Conservation (phyloP, 2,329 filamentous ascomycete genomes). For the Colletotrichum lindemuthianum region DNA sequence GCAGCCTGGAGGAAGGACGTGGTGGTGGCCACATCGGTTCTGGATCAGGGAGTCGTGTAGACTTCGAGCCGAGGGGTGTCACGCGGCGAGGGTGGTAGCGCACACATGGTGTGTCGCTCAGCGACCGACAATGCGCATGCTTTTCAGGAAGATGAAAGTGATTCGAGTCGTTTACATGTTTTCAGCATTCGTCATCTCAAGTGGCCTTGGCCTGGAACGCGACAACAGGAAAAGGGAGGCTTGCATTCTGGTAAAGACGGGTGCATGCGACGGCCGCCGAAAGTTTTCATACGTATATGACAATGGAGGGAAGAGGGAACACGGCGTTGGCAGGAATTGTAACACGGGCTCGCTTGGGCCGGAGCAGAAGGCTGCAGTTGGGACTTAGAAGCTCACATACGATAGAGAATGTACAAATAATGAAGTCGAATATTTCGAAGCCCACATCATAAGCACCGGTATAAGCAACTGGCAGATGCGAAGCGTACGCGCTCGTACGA, state of each 20-base stretch:
- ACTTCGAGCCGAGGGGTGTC: conserved; percentile 51
- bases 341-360: conserved; percentile 4
- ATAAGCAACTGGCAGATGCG: too few species aligned
- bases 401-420: conserved; percentile 36
- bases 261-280: background rate
- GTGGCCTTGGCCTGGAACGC: too few species aligned
- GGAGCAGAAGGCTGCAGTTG: conserved; percentile 17
- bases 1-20: conserved; percentile 66
- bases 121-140: too few species aligned
- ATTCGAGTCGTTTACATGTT: background rate
- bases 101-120: background rate
- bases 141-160: too few species aligned
- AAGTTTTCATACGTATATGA: conserved; percentile 17
- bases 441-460: background rate
- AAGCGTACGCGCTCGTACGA: too few species aligned
- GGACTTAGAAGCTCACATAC: conserved; percentile 14
- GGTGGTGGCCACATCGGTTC: conserved; percentile 52
- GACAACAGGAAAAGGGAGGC: too few species aligned
- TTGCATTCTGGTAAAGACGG: too few species aligned
- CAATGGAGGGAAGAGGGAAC: background rate
- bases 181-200: too few species aligned
- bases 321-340: conserved; percentile 23
- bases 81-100: conserved; percentile 51
- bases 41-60: conserved; percentile 46
- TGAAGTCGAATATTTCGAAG: conserved; percentile 18